Base-by-base conservation (phyloP, 1,139 yeast genomes). In the Geotrichum fermentans region DNA sequence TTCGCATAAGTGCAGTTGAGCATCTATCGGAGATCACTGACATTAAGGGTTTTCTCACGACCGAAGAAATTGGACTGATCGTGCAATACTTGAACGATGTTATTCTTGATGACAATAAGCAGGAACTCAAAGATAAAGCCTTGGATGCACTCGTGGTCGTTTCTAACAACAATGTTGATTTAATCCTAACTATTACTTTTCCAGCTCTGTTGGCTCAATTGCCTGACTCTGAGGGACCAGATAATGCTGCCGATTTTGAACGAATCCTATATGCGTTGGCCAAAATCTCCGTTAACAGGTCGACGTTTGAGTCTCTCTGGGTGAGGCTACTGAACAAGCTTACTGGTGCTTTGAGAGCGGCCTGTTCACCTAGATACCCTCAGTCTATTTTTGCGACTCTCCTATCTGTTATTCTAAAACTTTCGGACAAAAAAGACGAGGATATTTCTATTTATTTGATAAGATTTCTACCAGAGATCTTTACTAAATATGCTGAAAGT, bases 11-110 rank as follows among this genome's bases (percentile, higher is more conserved):
- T 44, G 78, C 90, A 0, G 72, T 85, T 33, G 78, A 78, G 45
- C 87, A 84, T 48, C 73, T 89, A 50, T 72, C 79, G 1, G 77
- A 78, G 52, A 61, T 84, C 47, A 67, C 78, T 21, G 69, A 69
- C 33, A 67, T 82, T 56, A 63, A 67, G 2, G 66, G 66, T 0
- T 79, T 77, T 54, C 66, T 86, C 40, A 66, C 65, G 10, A 58
- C 60, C 1, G 77, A 77, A 45, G 96, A 89, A 58, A 63, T 78
- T 30, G 75, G 79, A 20, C 66, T 85, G 49, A 69, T 87, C 7
- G 77, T 84, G 29, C 87, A 80, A 52, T 80, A 83, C 58, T 70
- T 89, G 38, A 79, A 80, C 30, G 88, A 82, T 40, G 75, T 81
- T 20, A 68, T 85, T 8, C 61, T 83, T n/a, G 66, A 70, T 6